phyloP scores from a whole-genome alignment of 768 basidiomycete species.

The Leccinum barrowsii region DNA sequence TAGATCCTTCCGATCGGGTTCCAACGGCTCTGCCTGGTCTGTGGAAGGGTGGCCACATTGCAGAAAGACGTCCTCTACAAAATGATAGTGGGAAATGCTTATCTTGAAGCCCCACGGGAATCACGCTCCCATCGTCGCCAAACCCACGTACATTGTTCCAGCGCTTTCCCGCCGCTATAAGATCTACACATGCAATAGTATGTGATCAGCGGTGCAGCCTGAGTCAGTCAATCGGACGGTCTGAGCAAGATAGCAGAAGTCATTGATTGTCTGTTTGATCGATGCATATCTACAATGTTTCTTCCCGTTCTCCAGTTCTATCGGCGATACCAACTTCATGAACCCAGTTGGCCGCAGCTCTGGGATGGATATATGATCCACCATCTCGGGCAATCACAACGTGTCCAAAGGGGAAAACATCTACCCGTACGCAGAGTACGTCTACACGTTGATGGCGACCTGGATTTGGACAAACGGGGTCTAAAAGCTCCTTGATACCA shows the following conservation, averaged over 20 bases:
- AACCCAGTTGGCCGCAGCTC: neutral
- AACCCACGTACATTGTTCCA: neutral
- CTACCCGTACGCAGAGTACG: conserved; percentile 7
- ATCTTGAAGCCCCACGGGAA: neutral
- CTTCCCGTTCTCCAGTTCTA: neutral
- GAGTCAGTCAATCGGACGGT: neutral
- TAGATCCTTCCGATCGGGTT: neutral
- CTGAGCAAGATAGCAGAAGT: neutral
- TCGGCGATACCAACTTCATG: neutral
- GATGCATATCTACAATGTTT: neutral
- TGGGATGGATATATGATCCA: neutral
- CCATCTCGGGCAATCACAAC: neutral
- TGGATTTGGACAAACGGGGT: neutral
- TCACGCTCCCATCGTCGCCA: neutral
- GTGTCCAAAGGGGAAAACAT: neutral
- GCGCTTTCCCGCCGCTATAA: neutral
- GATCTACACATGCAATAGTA: neutral
- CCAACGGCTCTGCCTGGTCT: conserved; percentile 12
- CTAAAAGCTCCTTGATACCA: neutral
- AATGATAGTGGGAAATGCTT: neutral
- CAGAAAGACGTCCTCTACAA: neutral
- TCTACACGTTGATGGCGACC: conserved; percentile 2
- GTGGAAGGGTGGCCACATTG: conserved; percentile 10
- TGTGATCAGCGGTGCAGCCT: conserved; percentile 2
- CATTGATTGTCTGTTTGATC: neutral